Percentiles rank a stretch among this genome's conserved stretches.
Conservation (phyloP, 306 rosid genomes). For the Trifolium subterraneum region DNA sequence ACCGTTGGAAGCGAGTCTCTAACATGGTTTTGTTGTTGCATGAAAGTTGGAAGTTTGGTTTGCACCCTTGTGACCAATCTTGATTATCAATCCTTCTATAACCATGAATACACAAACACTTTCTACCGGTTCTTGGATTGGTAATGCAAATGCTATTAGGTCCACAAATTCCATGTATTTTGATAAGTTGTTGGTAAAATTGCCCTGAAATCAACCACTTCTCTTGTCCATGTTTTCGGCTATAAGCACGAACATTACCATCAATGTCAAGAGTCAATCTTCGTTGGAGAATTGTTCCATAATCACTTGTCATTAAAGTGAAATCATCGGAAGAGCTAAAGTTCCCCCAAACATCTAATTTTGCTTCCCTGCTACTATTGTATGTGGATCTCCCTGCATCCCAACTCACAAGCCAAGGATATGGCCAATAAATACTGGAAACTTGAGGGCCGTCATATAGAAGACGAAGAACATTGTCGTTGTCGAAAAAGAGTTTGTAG, state of each 20-base stretch:
- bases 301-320: not conserved
- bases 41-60: constrained; percentile 28
- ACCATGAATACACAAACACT: constrained; percentile 32
- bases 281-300: not conserved
- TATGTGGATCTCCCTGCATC: constrained; percentile 8
- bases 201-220: not conserved
- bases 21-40: not conserved
- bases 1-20: not conserved
- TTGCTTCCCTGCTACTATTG: constrained; percentile 12
- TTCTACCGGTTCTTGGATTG: not conserved
- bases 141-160: constrained; percentile 13
- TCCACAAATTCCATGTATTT: constrained; percentile 40
- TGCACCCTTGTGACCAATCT: constrained; percentile 39
- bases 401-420: not conserved
- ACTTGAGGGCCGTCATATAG: not conserved
- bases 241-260: constrained; percentile 19
- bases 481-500: constrained; percentile 33
- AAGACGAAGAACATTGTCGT: constrained; percentile 30
- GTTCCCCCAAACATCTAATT: not conserved
- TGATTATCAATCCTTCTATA: not conserved
- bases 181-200: not conserved
- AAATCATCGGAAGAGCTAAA: constrained; percentile 19
- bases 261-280: constrained; percentile 32
- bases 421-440: constrained; percentile 31
- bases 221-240: not conserved